Percentiles rank a stretch among this genome's conserved stretches.
These are phyloP conservation scores for Scopulariopsis brevicaulis DNA, from an alignment of 2,329 filamentous ascomycete species.

Conservation along the genomic window DNA sequence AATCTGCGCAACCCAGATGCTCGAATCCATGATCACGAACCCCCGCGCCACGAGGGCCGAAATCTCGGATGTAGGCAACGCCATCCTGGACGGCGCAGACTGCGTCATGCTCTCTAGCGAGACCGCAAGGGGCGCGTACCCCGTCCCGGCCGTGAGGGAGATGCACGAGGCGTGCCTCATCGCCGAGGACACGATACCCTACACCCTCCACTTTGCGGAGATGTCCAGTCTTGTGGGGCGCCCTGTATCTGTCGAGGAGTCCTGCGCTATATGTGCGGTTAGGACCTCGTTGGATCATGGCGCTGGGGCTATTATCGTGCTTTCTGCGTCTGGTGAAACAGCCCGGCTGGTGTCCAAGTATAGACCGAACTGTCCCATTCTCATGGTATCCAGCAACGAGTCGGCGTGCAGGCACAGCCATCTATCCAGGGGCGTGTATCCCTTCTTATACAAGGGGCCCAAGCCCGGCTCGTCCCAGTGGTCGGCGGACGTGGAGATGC, in stretches of 20 bases:
- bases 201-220: slow-evolving; percentile 94
- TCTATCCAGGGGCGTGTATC: slow-evolving; percentile 94
- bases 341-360: slow-evolving; percentile 96
- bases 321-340: slow-evolving; percentile 91
- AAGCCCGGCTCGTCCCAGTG: neutral
- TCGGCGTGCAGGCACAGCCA: slow-evolving; percentile 82
- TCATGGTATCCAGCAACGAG: slow-evolving; percentile 91
- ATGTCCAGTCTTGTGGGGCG: slow-evolving; percentile 72
- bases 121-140: slow-evolving; percentile 96
- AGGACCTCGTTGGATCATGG: slow-evolving; percentile 92
- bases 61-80: slow-evolving; percentile 97
- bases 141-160: slow-evolving; percentile 82
- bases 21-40: slow-evolving; percentile 99
- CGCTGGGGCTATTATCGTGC: slow-evolving; percentile 87
- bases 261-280: slow-evolving; percentile 93
- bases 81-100: slow-evolving; percentile 93
- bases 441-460: slow-evolving; percentile 19
- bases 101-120: slow-evolving; percentile 99
- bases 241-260: slow-evolving; percentile 81
- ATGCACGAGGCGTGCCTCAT: slow-evolving; percentile 97
- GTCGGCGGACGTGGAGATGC: neutral
- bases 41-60: slow-evolving; percentile 94
- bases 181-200: slow-evolving; percentile 94
- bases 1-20: slow-evolving; percentile 98
- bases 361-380: slow-evolving; percentile 95